Evolutionary conservation across 1,139 yeast genomes (phyloP).

Genomic region (Blastobotrys arbuscula): DNA sequence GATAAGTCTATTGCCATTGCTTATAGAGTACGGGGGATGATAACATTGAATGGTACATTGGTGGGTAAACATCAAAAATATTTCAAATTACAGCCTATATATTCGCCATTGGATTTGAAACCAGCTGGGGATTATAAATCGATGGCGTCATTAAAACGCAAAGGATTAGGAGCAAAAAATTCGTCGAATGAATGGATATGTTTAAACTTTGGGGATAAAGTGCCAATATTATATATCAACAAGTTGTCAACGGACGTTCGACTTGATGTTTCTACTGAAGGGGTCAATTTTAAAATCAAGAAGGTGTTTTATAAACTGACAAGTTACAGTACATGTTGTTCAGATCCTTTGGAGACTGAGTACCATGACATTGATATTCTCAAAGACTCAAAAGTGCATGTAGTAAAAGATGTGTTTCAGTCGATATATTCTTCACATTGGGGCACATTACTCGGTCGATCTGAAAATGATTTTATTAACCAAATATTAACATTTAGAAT

Average conservation of each 20-base stretch:
- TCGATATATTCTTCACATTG: not conserved
- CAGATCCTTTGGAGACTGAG: not conserved
- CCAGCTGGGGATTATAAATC: not conserved
- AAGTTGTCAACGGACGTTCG: not conserved
- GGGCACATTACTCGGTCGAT: not conserved
- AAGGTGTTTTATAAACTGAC: conserved; percentile 1
- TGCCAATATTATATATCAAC: conserved; percentile 8
- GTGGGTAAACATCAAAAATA: conserved; percentile 6
- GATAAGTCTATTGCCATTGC: conserved; percentile 16
- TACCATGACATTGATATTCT: not conserved
- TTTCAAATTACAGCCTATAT: conserved; percentile 12
- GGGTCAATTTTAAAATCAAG: not conserved
- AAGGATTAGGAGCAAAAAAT: not conserved
- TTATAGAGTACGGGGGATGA: conserved; percentile 20
- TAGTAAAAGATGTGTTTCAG: conserved; percentile 3
- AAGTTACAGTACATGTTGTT: conserved; percentile 1
- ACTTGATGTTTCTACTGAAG: not conserved
- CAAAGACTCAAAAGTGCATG: conserved; percentile 3
- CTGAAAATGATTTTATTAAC: too few relatives aligned
- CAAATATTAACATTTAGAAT: not conserved
- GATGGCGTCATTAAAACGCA: not conserved
- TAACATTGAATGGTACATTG: conserved; percentile 9
- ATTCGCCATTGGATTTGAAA: conserved; percentile 9
- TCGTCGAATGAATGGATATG: not conserved
- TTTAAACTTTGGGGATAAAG: conserved; percentile 4